These are phyloP conservation scores for Ambrosia trifida DNA, from an alignment of 129 eudicot species.

Conservation along the genomic window DNA sequence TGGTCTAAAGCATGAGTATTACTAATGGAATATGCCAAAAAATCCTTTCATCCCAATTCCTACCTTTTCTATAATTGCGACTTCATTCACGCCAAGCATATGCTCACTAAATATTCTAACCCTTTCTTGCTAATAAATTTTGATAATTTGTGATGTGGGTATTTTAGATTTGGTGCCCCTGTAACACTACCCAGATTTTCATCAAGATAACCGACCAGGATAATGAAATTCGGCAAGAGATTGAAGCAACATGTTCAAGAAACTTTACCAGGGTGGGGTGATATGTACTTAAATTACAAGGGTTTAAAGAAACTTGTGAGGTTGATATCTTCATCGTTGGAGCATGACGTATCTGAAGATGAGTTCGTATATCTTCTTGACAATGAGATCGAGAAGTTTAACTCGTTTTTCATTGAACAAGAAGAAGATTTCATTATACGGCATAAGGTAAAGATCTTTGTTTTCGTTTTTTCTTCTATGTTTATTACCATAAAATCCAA, in stretches of 20 bases:
- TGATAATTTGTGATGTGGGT: slow-evolving; percentile 18
- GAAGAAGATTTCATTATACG: slow-evolving; percentile 87
- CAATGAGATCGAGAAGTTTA: slow-evolving; percentile 80
- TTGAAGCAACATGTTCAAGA: slow-evolving; percentile 75
- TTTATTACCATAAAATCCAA: not conserved
- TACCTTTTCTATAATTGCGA: slow-evolving; percentile 56
- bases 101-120: slow-evolving; percentile 71
- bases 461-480: not conserved
- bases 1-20: slow-evolving; percentile 36
- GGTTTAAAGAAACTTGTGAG: slow-evolving; percentile 70
- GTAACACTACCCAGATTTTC: slow-evolving; percentile 1
- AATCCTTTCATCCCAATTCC: slow-evolving; percentile 45
- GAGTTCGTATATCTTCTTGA: slow-evolving; percentile 71
- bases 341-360: slow-evolving; percentile 47
- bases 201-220: not conserved
- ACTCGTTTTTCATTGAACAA: slow-evolving; percentile 74
- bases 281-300: slow-evolving; percentile 71
- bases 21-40: slow-evolving; percentile 65
- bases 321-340: slow-evolving; percentile 51
- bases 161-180: slow-evolving; percentile 19
- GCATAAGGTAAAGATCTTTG: slow-evolving; percentile 55
- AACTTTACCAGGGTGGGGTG: slow-evolving; percentile 78
- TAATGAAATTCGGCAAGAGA: slow-evolving; percentile 86
- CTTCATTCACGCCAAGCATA: slow-evolving; percentile 88
- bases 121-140: slow-evolving; percentile 39